phyloP scores from a whole-genome alignment of 352 stramenopile genomes.

The Globisporangium sylvaticum region DNA sequence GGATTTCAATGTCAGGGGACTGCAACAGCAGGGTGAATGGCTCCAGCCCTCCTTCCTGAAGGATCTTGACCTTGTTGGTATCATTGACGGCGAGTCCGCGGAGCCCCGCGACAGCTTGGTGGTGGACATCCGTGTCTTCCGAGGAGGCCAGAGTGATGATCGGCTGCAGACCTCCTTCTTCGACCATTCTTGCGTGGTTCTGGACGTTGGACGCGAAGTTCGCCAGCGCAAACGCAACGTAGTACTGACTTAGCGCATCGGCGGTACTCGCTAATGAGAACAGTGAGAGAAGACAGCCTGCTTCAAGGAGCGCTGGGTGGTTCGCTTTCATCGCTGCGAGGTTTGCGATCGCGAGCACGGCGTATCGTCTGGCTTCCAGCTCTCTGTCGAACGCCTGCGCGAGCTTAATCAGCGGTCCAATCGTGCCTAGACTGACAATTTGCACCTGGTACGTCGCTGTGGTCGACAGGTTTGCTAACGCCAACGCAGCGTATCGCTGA shows the following conservation, averaged over 20 bases:
- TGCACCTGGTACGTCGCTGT: conserved; percentile 92
- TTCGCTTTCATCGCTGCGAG: conserved; percentile 94
- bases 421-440: conserved; percentile 92
- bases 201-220: conserved; percentile 92
- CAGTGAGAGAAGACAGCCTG: conserved; percentile 87
- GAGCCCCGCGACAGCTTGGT: conserved; percentile 92
- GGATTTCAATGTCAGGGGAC: conserved; percentile 90
- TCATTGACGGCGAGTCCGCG: conserved; percentile 90
- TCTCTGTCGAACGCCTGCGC: conserved; percentile 87
- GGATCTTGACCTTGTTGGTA: conserved; percentile 94
- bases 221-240: conserved; percentile 92
- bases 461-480: conserved; percentile 93
- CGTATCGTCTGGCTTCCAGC: conserved; percentile 92
- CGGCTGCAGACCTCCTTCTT: conserved; percentile 93
- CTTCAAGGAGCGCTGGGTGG: conserved; percentile 91
- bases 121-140: conserved; percentile 91
- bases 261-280: conserved; percentile 93
- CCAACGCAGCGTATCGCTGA: conserved; percentile 91
- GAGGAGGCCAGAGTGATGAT: conserved; percentile 93
- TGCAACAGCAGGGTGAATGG: conserved; percentile 89
- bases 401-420: conserved; percentile 88
- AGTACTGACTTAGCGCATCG: conserved; percentile 93
- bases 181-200: conserved; percentile 93
- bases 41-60: conserved; percentile 95
- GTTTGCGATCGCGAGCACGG: conserved; percentile 93